Evolutionary conservation across 169 alveolate species (phyloP), one percentile per base, ranked within the genome.

Genomic region (Plasmodium malariae): DNA sequence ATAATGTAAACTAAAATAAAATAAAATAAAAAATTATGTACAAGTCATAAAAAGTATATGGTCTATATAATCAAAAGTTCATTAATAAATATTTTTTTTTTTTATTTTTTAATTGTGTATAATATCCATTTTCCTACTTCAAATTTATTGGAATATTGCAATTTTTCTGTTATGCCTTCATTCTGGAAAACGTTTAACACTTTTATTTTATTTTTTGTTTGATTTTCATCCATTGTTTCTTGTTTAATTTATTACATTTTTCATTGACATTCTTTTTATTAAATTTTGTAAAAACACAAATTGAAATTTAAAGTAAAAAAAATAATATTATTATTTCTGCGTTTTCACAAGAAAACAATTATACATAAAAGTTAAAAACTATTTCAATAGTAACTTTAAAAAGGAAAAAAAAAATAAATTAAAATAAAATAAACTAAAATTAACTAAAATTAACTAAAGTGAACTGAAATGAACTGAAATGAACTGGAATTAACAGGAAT

Each of bases 121-220:
- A n/a, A n/a, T n/a, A n/a, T n/a, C n/a, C n/a, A n/a, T n/a, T n/a
- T n/a, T n/a, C 78, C 40, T 80, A 80, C 89, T 67, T 80, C 89
- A 55, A 80, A 65, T 26, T 80, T 80, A 43, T 59, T 80, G 37
- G 78, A 55, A 43, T 45, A 11, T 21, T 28, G 89, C 14, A 21
- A 48, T 80, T 80, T 80, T 28, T 65, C 65, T 45, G 17, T 60
- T 65, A 65, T 63, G 28, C 49, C 89, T 63, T 80, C 89, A 65
- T 80, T 80, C 19, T 80, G 89, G 51, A 80, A 80, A 55, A 80
- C 74, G 34, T 80, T 80, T 68, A 80, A 63, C 45, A 80, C 89
- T 80, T 80, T 80, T 63, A 80, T 80, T 55, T 80, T 80, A 68
- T 76, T 21, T n/a, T 67, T 34, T 55, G 60, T 63, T 21, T 80